Percentiles rank a stretch among this genome's conserved stretches.
Conservation (phyloP, 176 grass and related monocot species). For the Tillandsia leiboldiana region DNA sequence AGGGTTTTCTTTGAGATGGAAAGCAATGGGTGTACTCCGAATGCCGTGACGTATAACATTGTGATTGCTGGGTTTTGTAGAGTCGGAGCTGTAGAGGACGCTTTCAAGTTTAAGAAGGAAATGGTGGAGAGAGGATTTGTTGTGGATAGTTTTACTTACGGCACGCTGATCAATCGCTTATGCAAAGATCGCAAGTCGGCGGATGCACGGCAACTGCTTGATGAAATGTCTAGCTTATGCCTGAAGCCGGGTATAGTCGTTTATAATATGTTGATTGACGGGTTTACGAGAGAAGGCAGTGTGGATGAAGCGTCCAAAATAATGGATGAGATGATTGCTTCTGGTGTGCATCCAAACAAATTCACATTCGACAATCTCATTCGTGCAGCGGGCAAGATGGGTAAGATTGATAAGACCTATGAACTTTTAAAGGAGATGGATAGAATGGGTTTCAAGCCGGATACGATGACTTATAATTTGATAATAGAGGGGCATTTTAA, state of each 20-base stretch:
- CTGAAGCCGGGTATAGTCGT: slow-evolving; percentile 32
- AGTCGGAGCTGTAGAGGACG: slow-evolving; percentile 39
- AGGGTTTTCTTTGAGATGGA: slow-evolving; percentile 51
- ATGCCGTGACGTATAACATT: slow-evolving; percentile 41
- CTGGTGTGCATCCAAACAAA: slow-evolving; percentile 47
- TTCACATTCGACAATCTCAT: slow-evolving; percentile 50
- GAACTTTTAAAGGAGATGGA: slow-evolving; percentile 44
- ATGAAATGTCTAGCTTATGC: slow-evolving; percentile 38
- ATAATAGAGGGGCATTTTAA: slow-evolving; percentile 49
- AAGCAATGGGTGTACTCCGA: slow-evolving; percentile 34
- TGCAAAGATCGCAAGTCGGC: slow-evolving; percentile 32
- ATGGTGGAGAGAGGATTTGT: slow-evolving; percentile 45
- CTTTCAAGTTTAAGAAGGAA: slow-evolving; percentile 51
- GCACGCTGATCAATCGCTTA: slow-evolving; percentile 41
- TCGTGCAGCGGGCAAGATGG: slow-evolving; percentile 42
- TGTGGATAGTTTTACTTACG: slow-evolving; percentile 44
- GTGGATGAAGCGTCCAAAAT: slow-evolving; percentile 31
- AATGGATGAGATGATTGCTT: slow-evolving; percentile 40
- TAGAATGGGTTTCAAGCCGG: slow-evolving; percentile 30
- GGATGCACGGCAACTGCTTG: slow-evolving; percentile 47
- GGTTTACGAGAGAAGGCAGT: slow-evolving; percentile 54
- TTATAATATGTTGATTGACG: slow-evolving; percentile 57
- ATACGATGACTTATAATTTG: slow-evolving; percentile 42
- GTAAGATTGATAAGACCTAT: slow-evolving; percentile 37
- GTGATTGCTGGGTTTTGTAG: slow-evolving; percentile 56